Conservation (phyloP, 129 eudicot genomes). For the Centella asiatica region DNA sequence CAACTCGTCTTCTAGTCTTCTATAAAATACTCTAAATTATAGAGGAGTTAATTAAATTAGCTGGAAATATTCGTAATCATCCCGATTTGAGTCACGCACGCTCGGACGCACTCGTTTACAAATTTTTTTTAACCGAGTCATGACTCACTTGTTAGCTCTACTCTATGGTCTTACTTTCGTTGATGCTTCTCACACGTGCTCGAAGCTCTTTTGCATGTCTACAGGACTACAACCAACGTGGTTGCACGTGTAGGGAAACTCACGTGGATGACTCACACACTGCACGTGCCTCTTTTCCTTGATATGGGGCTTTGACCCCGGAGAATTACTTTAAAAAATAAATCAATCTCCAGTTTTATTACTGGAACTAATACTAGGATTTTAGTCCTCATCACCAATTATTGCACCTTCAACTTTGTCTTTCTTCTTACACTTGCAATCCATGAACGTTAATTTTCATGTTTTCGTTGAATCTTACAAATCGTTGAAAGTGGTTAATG, state of each 20-base stretch:
- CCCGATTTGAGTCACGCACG: neutral
- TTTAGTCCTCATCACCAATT: no score
- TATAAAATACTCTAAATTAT: neutral
- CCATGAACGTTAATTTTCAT: no score
- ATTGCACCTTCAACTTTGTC: neutral
- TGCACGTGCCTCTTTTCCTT: slow-evolving; percentile 37
- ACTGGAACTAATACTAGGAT: no score
- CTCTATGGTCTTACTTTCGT: neutral
- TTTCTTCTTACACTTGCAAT: no score
- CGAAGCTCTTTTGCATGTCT: slow-evolving; percentile 16
- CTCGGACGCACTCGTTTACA: neutral
- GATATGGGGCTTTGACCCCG: slow-evolving; percentile 7
- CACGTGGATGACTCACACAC: slow-evolving; percentile 27
- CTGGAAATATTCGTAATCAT: neutral
- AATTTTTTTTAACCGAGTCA: neutral
- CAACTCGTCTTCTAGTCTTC: no score
- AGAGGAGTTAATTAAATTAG: neutral
- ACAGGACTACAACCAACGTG: slow-evolving; percentile 22
- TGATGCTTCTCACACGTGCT: slow-evolving; percentile 54
- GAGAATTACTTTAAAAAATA: neutral
- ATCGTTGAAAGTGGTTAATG: no score
- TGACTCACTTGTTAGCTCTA: slow-evolving; percentile 8
- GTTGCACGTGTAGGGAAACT: slow-evolving; percentile 34
- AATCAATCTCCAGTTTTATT: neutral
- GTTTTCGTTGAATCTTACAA: no score